These are phyloP conservation scores for Tolypocladium amazonense DNA, from an alignment of 2,329 filamentous ascomycete species.

Conservation along the genomic window DNA sequence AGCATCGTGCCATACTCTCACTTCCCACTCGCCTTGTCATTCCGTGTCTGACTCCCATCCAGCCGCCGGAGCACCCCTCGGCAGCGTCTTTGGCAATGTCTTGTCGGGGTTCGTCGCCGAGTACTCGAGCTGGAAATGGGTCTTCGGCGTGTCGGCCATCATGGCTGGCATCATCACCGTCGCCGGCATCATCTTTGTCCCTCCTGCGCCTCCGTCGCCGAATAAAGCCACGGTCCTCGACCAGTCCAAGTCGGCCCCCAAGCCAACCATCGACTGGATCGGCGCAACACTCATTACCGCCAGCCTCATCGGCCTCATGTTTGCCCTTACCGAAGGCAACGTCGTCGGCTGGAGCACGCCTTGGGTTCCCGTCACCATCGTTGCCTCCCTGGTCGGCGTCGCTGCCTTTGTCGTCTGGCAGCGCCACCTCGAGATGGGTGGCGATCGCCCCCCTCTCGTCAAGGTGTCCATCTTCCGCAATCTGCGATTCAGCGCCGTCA, in stretches of 20 bases:
- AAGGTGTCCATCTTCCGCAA: conserved; percentile 55
- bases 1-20: conserved; percentile 1
- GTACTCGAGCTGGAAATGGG: conserved; percentile 55
- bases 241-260: conserved; percentile 8
- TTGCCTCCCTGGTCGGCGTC: conserved; percentile 45
- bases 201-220: conserved; percentile 28
- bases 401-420: conserved; percentile 51
- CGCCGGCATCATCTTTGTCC: conserved; percentile 49
- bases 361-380: conserved; percentile 51
- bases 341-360: conserved; percentile 55
- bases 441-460: conserved; percentile 42
- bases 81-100: conserved; percentile 54
- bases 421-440: conserved; percentile 24
- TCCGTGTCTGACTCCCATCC: background rate
- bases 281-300: conserved; percentile 53
- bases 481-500: conserved; percentile 48
- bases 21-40: background rate
- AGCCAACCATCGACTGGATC: conserved; percentile 50
- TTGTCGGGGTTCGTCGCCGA: conserved; percentile 52
- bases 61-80: conserved; percentile 54
- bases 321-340: conserved; percentile 59
- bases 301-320: conserved; percentile 51
- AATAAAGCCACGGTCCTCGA: conserved; percentile 21
- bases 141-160: conserved; percentile 55
- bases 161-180: conserved; percentile 45